These are phyloP conservation scores for Suillus bovinus DNA, from an alignment of 768 basidiomycete species.

Conservation along the genomic window DNA sequence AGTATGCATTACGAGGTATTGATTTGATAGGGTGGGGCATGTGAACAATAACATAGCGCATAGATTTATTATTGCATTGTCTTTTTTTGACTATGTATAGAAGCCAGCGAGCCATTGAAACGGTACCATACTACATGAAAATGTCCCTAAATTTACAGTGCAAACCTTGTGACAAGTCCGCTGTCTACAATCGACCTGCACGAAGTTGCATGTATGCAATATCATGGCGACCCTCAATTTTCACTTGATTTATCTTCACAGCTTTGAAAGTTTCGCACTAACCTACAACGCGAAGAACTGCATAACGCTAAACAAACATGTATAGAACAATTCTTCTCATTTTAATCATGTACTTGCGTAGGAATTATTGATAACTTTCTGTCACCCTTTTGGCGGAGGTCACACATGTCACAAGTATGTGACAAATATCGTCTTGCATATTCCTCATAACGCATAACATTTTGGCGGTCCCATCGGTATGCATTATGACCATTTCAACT, in stretches of 20 bases:
- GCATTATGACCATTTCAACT: too few species aligned
- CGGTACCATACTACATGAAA: background rate
- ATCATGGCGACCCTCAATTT: background rate
- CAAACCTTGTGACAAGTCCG: too few species aligned
- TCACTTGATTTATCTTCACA: conserved; percentile 1
- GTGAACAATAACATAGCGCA: too few species aligned
- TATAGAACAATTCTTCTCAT: too few species aligned
- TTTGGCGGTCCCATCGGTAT: too few species aligned
- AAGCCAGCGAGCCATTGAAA: background rate
- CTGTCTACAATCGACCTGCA: too few species aligned
- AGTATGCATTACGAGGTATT: background rate
- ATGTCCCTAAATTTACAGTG: too few species aligned
- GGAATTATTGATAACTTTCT: background rate
- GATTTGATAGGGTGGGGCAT: too few species aligned
- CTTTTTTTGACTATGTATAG: background rate
- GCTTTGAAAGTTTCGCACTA: background rate
- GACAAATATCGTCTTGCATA: too few species aligned
- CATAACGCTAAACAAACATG: too few species aligned
- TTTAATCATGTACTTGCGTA: background rate
- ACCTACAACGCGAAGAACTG: background rate
- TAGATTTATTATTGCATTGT: background rate
- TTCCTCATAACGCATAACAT: too few species aligned
- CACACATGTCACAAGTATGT: background rate
- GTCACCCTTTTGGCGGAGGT: background rate
- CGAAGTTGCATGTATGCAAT: background rate